Base-by-base conservation (phyloP, 1,284 basidiomycete species). In the Malassezia nana region DNA sequence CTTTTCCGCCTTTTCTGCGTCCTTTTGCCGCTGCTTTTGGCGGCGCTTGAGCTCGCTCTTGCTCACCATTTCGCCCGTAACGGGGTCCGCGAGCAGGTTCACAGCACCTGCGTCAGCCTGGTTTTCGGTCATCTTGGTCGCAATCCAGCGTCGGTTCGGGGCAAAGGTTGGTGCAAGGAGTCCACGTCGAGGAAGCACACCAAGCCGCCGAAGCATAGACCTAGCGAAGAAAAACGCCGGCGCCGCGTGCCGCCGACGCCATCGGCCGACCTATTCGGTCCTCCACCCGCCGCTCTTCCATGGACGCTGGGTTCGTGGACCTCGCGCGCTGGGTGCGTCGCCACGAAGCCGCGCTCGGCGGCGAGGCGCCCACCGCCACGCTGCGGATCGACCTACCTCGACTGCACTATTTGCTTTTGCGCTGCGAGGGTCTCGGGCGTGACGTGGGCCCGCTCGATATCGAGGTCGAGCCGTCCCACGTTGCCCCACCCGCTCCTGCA, bases 391-490 rank as follows among this genome's bases (percentile, higher is more conserved):
- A 89, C 74, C 81, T 81, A 15, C 86, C 89, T 72, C 87, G 85
- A 64, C 80, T 92, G 10, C 88, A 86, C 79, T 92, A 90, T 75
- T 75, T 89, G 59, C 80, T 92, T 52, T 84, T 90, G 76, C 84
- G 87, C 41, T 80, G 90, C 61, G 88, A 92, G 74, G 86, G 81
- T 2, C 75, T 87, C 30, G 84, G 82, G 13, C 77, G 87, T 51
- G 51, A 65, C 15, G 79, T 86, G 30, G 89, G 88, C 47, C 81
- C 83, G n/a, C 79, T 92, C 52, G 89, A 92, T 71, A 81, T 86
- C 57, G 80, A 79, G 35, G 57, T 69, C 13, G 55, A 24, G 74
- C 85, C 49, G 79, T 81, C 54, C 33, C 31, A 15, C 43, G 31
- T 31, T 43, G 45, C 15, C 26, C 15, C 25, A n/a, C 24, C 15